Conservation (phyloP, 2,329 filamentous ascomycete species). For the Fusarium tuaranense region DNA sequence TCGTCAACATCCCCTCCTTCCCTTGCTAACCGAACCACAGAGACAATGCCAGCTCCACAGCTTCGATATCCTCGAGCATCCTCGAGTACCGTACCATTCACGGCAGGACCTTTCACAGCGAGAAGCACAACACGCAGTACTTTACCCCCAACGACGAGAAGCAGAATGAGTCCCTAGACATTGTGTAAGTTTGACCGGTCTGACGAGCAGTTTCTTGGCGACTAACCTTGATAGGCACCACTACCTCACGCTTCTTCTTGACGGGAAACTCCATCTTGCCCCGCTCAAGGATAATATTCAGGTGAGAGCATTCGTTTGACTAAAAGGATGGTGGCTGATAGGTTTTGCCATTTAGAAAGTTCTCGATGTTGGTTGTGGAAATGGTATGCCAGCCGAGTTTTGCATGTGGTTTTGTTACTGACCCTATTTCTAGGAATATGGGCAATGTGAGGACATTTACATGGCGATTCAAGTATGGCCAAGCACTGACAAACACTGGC, state of each 20-base stretch:
- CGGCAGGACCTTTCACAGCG: constrained; percentile 15
- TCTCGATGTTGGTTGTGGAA: constrained; percentile 1
- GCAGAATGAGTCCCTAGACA: constrained; percentile 16
- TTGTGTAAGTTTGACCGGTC: not conserved
- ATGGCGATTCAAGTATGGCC: no score
- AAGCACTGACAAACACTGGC: not conserved
- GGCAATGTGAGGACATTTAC: not conserved
- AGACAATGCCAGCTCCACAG: constrained; percentile 10
- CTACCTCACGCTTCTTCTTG: constrained; percentile 4
- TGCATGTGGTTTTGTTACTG: not conserved
- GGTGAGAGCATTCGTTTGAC: not conserved
- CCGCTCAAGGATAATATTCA: not conserved
- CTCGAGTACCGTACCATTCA: constrained; percentile 14
- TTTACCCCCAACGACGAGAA: constrained; percentile 13
- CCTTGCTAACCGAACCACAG: not conserved
- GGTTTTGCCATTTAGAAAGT: not conserved
- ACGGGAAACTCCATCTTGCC: constrained; percentile 3
- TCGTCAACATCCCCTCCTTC: not conserved
- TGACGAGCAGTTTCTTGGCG: not conserved
- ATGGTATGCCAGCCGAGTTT: not conserved
- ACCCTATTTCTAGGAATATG: constrained; percentile 3
- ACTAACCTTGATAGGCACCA: constrained; percentile 2
- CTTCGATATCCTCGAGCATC: constrained; percentile 6
- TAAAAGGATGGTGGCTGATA: not conserved
- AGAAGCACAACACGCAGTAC: constrained; percentile 13